A percentile compares a stretch with the other conserved stretches of the same genome.
Conservation (phyloP, 1,284 basidiomycete species). For the Ceraceosorus guamensis region DNA sequence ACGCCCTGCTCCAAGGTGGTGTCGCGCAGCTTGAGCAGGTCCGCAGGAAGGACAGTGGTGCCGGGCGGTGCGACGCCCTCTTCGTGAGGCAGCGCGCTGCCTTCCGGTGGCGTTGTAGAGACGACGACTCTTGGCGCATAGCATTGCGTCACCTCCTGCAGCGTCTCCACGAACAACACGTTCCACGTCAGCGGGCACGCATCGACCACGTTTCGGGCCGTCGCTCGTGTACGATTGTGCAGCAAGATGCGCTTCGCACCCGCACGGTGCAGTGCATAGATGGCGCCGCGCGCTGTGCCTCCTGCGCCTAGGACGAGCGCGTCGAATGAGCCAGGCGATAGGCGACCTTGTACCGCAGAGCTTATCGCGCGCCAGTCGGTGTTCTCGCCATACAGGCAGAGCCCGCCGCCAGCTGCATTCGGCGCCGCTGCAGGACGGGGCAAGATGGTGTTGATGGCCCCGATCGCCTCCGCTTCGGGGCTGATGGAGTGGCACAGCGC, state of each 20-base stretch:
- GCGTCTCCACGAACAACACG: constrained; percentile 25
- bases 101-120: too few species aligned
- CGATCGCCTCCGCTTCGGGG: constrained; percentile 40
- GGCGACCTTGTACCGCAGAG: constrained; percentile 14
- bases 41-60: too few species aligned
- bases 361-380: constrained; percentile 47
- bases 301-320: constrained; percentile 45
- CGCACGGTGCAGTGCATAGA: constrained; percentile 41
- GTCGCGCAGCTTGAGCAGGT: too few species aligned
- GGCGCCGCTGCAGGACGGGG: too few species aligned
- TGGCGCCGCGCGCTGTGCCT: constrained; percentile 41
- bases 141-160: constrained; percentile 23
- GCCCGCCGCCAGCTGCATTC: not conserved
- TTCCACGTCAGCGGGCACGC: constrained; percentile 36
- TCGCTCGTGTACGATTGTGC: constrained; percentile 41
- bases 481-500: constrained; percentile 31
- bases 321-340: constrained; percentile 18
- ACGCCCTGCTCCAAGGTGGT: too few species aligned
- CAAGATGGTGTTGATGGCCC: constrained; percentile 43
- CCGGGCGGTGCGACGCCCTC: too few species aligned
- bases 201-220: constrained; percentile 27
- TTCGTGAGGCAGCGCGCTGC: too few species aligned
- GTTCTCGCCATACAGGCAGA: constrained; percentile 40
- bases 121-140: too few species aligned
- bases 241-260: constrained; percentile 36